These are phyloP conservation scores for Huiozyma naganishii DNA, from an alignment of 805 yeast genomes.

Conservation along the genomic window DNA sequence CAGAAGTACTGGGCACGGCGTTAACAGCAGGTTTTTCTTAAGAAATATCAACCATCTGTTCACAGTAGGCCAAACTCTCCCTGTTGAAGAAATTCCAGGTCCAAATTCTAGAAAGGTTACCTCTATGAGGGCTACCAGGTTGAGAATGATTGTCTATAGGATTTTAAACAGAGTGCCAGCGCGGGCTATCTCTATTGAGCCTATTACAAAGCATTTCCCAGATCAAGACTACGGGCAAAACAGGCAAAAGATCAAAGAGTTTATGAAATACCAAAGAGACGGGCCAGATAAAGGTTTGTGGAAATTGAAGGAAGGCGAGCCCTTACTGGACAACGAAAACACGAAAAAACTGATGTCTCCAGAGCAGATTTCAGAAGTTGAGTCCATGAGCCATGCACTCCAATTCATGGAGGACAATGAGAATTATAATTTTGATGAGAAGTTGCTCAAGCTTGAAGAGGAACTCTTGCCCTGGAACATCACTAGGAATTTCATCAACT, in stretches of 20 bases:
- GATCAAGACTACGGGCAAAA: conserved; percentile 97
- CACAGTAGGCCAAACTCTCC: conserved; percentile 85
- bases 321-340: conserved; percentile 64
- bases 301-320: conserved; percentile 66
- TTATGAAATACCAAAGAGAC: conserved; percentile 91
- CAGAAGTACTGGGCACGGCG: conserved; percentile 73
- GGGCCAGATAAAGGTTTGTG: conserved; percentile 93
- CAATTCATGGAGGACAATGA: conserved; percentile 77
- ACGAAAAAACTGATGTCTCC: conserved; percentile 80
- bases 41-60: conserved; percentile 63
- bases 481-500: conserved; percentile 81
- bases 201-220: conserved; percentile 85
- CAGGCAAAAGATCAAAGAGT: conserved; percentile 88
- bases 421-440: conserved; percentile 36
- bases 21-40: conserved; percentile 56
- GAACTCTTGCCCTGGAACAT: conserved; percentile 90
- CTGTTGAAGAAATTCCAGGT: conserved; percentile 92
- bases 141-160: conserved; percentile 88
- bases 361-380: conserved; percentile 78
- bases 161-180: conserved; percentile 66
- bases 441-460: conserved; percentile 60
- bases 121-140: conserved; percentile 78
- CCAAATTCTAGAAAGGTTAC: conserved; percentile 96
- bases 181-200: conserved; percentile 71
- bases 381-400: conserved; percentile 90